Percentiles rank a stretch among this genome's conserved stretches.
Evolutionary conservation across 1,139 yeast species (phyloP).

Genomic region (Yamadazyma siamensis): DNA sequence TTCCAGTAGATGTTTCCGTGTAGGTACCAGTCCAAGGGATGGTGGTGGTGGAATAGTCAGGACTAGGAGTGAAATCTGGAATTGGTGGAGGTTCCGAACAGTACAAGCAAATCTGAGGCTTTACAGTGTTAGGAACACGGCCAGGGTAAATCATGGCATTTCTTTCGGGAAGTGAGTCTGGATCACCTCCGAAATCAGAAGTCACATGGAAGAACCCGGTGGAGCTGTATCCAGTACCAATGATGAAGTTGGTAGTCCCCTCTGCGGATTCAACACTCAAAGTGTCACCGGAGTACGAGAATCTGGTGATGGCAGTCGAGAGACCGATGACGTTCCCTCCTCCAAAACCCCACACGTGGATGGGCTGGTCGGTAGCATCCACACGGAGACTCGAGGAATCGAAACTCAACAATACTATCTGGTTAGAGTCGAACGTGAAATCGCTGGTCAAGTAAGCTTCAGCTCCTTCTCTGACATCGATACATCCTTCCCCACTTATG

Average conservation of each 20-base stretch:
- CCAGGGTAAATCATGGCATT: constrained; percentile 7
- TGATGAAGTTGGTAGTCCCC: constrained; percentile 16
- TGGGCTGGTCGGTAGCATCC: constrained; percentile 13
- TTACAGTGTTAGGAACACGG: constrained; percentile 1
- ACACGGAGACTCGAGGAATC: constrained; percentile 17
- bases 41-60: too few relatives aligned
- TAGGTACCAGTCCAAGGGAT: too few relatives aligned
- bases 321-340: constrained; percentile 25
- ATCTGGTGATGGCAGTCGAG: constrained; percentile 12
- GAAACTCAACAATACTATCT: constrained; percentile 20
- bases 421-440: constrained; percentile 11
- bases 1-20: too few relatives aligned
- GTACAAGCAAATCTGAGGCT: constrained; percentile 1
- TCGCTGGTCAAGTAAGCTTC: constrained; percentile 15
- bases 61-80: constrained; percentile 1
- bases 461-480: constrained; percentile 19
- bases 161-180: constrained; percentile 5
- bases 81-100: constrained; percentile 1
- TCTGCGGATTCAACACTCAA: constrained; percentile 9
- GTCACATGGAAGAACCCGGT: constrained; percentile 11
- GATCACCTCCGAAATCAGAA: constrained; percentile 14
- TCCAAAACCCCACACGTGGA: constrained; percentile 26
- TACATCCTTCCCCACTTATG: constrained; percentile 24
- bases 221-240: constrained; percentile 22
- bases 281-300: constrained; percentile 8